Evolutionary conservation across 2,329 filamentous ascomycete genomes (phyloP).

Genomic region (Knoxdaviesia capensis): DNA sequence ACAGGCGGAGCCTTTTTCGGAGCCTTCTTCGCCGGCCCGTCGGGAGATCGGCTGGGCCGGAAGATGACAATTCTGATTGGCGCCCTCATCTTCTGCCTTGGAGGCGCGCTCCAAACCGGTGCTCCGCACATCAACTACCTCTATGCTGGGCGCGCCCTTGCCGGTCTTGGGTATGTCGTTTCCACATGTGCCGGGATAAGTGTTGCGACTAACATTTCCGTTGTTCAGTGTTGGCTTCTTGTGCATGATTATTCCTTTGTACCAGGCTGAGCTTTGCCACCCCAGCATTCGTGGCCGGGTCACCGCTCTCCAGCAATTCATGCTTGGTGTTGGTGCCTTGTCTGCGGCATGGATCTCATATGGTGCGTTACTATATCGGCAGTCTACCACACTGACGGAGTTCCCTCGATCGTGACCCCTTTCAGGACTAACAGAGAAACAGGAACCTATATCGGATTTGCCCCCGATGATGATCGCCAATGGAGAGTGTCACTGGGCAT

Average conservation of each 20-base stretch:
- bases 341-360: constrained; percentile 56
- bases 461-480: constrained; percentile 11
- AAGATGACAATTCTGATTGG: constrained; percentile 53
- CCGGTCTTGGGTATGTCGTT: constrained; percentile 32
- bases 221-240: constrained; percentile 21
- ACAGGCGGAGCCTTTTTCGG: constrained; percentile 61
- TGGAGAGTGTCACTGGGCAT: constrained; percentile 34
- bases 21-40: constrained; percentile 39
- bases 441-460: constrained; percentile 13
- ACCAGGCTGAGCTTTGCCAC: constrained; percentile 63
- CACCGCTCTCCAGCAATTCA: constrained; percentile 62
- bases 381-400: constrained; percentile 3
- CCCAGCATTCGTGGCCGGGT: constrained; percentile 58
- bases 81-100: constrained; percentile 50
- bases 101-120: constrained; percentile 53
- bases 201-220: background rate
- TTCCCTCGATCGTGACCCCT: background rate
- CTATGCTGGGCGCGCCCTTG: constrained; percentile 49
- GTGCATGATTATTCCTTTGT: constrained; percentile 31
- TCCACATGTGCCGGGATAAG: background rate
- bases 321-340: constrained; percentile 58
- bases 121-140: constrained; percentile 38
- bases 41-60: constrained; percentile 45
- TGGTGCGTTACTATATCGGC: constrained; percentile 19
- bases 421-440: background rate